These are phyloP conservation scores for Aspergillus sp. DNA, from an alignment of 2,329 filamentous ascomycete genomes.

Conservation along the genomic window DNA sequence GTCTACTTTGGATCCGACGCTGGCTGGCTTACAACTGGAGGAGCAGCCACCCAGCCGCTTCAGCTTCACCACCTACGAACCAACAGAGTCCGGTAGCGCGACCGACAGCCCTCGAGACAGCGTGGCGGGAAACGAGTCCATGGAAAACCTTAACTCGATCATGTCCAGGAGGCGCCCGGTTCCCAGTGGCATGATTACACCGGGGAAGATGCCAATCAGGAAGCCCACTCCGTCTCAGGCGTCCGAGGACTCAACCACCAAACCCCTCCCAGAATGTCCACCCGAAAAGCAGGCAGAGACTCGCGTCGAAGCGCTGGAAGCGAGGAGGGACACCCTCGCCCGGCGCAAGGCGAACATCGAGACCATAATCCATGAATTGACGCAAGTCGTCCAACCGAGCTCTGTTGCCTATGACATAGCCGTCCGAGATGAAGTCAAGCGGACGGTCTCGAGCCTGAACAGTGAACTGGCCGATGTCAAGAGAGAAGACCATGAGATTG, in stretches of 20 bases:
- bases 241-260: slow-evolving; percentile 26
- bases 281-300: slow-evolving; percentile 53
- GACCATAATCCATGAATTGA: slow-evolving; percentile 65
- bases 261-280: slow-evolving; percentile 53
- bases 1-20: slow-evolving; percentile 23
- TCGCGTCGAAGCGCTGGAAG: slow-evolving; percentile 58
- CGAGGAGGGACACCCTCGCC: slow-evolving; percentile 54
- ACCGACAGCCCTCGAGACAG: slow-evolving; percentile 30
- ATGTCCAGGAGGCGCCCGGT: slow-evolving; percentile 33
- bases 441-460: slow-evolving; percentile 57
- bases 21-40: slow-evolving; percentile 27
- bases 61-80: slow-evolving; percentile 54
- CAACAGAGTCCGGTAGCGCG: slow-evolving; percentile 39
- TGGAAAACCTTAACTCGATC: slow-evolving; percentile 25
- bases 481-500: slow-evolving; percentile 68
- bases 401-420: slow-evolving; percentile 59
- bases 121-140: slow-evolving; percentile 28
- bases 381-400: slow-evolving; percentile 62
- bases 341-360: slow-evolving; percentile 63
- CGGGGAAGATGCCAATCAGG: slow-evolving; percentile 27
- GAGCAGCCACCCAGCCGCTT: slow-evolving; percentile 48
- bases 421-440: slow-evolving; percentile 45
- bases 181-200: slow-evolving; percentile 18
- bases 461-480: slow-evolving; percentile 62
- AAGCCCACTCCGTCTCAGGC: slow-evolving; percentile 35